Conservation (phyloP, 1,284 basidiomycete genomes). For the Ustilago bromivora region DNA sequence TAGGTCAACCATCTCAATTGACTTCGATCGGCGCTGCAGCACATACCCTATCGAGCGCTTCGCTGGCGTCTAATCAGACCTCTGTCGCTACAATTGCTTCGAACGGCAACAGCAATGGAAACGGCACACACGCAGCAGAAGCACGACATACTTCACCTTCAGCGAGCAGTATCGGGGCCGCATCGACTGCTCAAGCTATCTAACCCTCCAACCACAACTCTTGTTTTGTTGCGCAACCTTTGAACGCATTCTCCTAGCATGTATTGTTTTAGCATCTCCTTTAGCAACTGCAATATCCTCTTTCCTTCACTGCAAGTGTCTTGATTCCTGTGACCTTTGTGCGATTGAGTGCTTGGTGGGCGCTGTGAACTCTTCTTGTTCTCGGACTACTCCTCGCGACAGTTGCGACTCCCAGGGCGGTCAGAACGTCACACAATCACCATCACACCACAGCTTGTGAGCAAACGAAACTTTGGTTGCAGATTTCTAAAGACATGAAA, state of each 20-base stretch:
- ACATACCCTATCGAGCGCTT: slow-evolving; percentile 28
- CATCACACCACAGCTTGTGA: no score
- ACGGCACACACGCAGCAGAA: neutral
- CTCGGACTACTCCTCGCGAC: neutral
- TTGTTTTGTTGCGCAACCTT: neutral
- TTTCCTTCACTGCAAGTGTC: neutral
- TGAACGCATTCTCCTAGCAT: slow-evolving; percentile 6
- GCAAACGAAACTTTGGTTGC: neutral
- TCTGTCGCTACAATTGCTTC: neutral
- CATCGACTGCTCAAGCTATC: slow-evolving; percentile 4
- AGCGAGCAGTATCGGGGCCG: neutral
- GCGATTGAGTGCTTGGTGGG: neutral
- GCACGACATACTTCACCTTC: slow-evolving; percentile 7
- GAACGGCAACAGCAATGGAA: slow-evolving; percentile 1
- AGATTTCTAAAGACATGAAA: neutral
- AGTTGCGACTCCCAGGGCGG: no score
- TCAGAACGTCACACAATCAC: no score
- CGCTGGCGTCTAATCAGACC: slow-evolving; percentile 11
- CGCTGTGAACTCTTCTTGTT: neutral
- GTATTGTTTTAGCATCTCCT: slow-evolving; percentile 12
- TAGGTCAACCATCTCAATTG: slow-evolving; percentile 11
- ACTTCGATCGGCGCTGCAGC: slow-evolving; percentile 44
- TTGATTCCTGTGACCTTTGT: neutral
- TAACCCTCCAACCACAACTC: neutral
- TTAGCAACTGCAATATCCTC: neutral